Percentiles rank a stretch among this genome's conserved stretches.
These are phyloP conservation scores for Ophiostoma sp. DNA, from an alignment of 2,329 filamentous ascomycete species.

Conservation along the genomic window DNA sequence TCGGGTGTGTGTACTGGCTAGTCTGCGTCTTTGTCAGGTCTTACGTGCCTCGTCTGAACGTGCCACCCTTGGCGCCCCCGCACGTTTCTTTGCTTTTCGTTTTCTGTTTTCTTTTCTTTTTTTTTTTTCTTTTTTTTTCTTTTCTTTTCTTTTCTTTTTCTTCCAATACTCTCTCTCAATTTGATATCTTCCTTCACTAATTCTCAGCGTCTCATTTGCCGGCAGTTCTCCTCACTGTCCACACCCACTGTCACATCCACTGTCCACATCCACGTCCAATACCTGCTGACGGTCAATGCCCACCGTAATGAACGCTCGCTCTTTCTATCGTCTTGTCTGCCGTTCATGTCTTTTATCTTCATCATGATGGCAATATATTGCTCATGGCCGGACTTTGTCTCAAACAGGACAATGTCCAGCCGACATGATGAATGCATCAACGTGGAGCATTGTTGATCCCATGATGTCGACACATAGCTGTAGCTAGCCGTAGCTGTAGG, in stretches of 20 bases:
- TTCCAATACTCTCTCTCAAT: neutral
- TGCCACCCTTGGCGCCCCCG: conserved; percentile 11
- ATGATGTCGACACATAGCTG: neutral
- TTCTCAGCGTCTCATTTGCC: conserved; percentile 15
- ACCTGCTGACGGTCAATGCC: neutral
- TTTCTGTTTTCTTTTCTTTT: neutral
- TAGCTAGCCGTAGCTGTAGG: neutral
- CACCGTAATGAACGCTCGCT: neutral
- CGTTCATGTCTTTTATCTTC: neutral
- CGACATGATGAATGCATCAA: conserved; percentile 2
- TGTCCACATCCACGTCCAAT: neutral
- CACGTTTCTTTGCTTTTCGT: neutral
- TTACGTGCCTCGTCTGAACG: conserved; percentile 2
- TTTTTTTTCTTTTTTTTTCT: neutral
- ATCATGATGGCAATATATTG: neutral
- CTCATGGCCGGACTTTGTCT: neutral
- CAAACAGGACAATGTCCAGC: neutral
- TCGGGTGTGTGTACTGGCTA: neutral
- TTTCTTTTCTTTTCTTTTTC: neutral
- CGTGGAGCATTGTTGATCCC: conserved; percentile 9
- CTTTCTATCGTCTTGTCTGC: neutral
- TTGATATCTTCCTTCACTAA: neutral
- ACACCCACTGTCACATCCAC: neutral
- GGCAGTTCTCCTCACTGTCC: conserved; percentile 8
- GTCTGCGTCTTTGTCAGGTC: neutral